Base-by-base conservation (phyloP, 306 rosid species). In the Geum urbanum region DNA sequence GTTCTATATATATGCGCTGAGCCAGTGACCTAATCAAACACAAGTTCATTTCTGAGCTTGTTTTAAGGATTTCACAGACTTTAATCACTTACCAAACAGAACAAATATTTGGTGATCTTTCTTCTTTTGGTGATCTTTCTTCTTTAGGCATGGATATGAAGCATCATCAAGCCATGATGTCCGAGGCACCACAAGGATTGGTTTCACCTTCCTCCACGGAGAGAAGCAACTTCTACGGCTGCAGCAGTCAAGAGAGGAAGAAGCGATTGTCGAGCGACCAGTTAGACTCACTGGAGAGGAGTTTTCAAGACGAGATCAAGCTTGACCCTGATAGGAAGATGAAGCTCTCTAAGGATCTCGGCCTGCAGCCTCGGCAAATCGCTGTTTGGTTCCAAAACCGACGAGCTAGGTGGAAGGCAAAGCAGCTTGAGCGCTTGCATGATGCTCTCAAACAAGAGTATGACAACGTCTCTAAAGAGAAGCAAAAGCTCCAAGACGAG, bases 361-460 rank as follows among this genome's bases (percentile, higher is more conserved):
- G 96, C 9, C 89, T 94, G 0, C 99, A 91, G 66, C 96, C 99
- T 49, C 89, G 96, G 9, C 97, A 94, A 53, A 88, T 94, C 1
- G 95, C 99, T 10, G 90, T 94, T 12, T 94, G 99, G 99, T 94
- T 94, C 76, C 99, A 94, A 66, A 94, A 94, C 69, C 85, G 97
- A 70, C 82, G 99, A 51, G 95, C 99, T 52, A 82, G 96, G 55
- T 91, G 97, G 97, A 94, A 91, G 79, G 76, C 84, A 8, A 94
- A 94, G 89, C 89, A 94, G 70, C 95, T 94, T 19, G 92, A 94
- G 72, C 74, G 79, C 67, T 76, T 91, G 78, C 91, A 94, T 37
- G 92, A 94, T 53, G 46, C 88, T 0, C 99, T 94, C 19, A 94
- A 87, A 66, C 95, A 87, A 18, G 88, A 94, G 18, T 85, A 80